Conservation (phyloP, 176 grass and related monocot species). For the Pontederia paniculata region DNA sequence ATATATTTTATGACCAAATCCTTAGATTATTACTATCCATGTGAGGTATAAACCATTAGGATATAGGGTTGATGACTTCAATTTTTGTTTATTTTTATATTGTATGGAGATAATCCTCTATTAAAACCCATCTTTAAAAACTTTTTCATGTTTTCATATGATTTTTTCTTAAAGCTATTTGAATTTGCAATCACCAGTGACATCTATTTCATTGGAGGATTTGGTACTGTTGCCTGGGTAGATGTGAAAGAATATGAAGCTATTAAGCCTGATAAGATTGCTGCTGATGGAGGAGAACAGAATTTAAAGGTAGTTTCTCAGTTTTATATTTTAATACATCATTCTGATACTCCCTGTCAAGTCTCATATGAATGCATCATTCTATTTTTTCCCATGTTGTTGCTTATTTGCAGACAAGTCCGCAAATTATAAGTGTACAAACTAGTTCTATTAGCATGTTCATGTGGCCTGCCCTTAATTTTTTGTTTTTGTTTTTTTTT, state of each 20-base stretch:
- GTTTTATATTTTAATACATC: no score
- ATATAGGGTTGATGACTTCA: no score
- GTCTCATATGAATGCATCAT: no score
- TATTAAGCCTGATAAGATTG: conserved; percentile 81
- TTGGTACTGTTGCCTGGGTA: conserved; percentile 92
- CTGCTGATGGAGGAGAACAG: conserved; percentile 73
- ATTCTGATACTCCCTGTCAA: no score
- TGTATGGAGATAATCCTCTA: no score
- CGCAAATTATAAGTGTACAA: background rate
- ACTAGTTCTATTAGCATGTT: background rate
- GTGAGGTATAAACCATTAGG: no score
- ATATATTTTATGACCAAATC: no score
- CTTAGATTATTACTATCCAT: no score
- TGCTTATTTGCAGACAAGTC: background rate
- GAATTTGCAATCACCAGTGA: conserved; percentile 28
- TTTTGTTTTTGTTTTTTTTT: background rate
- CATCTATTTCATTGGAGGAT: conserved; percentile 98
- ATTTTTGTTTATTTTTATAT: no score
- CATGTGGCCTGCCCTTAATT: background rate
- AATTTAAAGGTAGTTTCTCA: conserved; percentile 59
- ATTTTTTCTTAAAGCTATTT: background rate
- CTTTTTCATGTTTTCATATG: background rate
- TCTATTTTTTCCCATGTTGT: background rate
- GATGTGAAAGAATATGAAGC: conserved; percentile 87
- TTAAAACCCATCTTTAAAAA: no score